A percentile compares a stretch with the other conserved stretches of the same genome.
Evolutionary conservation across 2,329 filamentous ascomycete genomes (phyloP).

Genomic region (Colletotrichum destructivum): DNA sequence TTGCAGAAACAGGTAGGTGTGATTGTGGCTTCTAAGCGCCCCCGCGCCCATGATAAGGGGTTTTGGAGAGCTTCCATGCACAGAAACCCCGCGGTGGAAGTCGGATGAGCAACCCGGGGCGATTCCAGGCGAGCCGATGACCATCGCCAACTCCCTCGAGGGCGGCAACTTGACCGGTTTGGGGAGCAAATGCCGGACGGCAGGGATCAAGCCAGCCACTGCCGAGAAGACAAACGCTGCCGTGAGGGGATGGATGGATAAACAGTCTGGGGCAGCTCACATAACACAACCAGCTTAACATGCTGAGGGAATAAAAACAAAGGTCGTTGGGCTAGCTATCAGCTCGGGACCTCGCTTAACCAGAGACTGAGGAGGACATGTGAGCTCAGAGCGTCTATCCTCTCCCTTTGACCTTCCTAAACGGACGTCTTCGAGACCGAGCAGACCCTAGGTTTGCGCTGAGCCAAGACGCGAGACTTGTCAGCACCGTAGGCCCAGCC

Average conservation of each 20-base stretch:
- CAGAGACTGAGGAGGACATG: not conserved
- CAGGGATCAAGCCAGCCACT: conserved; percentile 26
- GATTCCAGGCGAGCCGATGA: not conserved
- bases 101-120: not conserved
- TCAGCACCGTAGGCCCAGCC: not conserved
- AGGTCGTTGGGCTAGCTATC: not conserved
- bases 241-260: not conserved
- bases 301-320: not conserved
- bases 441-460: not conserved
- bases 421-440: not conserved
- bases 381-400: not conserved
- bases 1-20: conserved; percentile 42
- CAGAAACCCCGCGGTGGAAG: not conserved
- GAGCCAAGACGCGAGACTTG: conserved; percentile 5
- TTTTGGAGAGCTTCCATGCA: not conserved
- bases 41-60: conserved; percentile 20
- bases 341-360: conserved; percentile 1
- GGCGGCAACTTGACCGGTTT: conserved; percentile 2
- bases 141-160: not conserved
- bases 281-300: not conserved
- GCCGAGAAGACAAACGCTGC: conserved; percentile 2
- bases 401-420: conserved; percentile 29
- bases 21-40: conserved; percentile 25
- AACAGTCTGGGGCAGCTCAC: not conserved
- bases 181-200: not conserved